Conservation (phyloP, 345 rosid genomes). For the Balakata baccata region DNA sequence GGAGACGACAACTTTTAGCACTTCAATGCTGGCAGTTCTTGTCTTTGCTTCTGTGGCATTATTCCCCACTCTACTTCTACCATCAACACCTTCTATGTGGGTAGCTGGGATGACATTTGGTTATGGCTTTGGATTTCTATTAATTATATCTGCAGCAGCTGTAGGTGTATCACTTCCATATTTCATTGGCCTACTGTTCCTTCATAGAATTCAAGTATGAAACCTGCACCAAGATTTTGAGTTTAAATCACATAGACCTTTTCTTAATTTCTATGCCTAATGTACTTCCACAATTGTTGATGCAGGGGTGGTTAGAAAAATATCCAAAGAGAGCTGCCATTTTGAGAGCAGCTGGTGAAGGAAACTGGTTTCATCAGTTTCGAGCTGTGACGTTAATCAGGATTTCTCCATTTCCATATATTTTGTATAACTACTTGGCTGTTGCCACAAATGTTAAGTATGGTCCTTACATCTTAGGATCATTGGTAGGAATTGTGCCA, state of each 20-base stretch:
- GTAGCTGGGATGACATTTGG: conserved; percentile 96
- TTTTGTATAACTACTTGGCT: conserved; percentile 87
- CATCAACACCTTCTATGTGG: conserved; percentile 99
- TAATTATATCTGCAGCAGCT: conserved; percentile 59
- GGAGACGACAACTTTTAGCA: conserved; percentile 81
- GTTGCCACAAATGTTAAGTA: conserved; percentile 82
- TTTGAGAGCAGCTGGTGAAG: conserved; percentile 85
- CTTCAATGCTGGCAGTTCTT: conserved; percentile 68
- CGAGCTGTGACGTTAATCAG: conserved; percentile 84
- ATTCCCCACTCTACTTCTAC: conserved; percentile 78
- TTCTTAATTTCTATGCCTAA: neutral
- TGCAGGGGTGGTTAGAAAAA: conserved; percentile 82
- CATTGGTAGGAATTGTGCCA: conserved; percentile 84
- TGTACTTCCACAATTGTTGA: conserved; percentile 1
- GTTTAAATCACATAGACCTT: neutral
- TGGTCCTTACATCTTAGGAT: conserved; percentile 82
- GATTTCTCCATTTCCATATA: conserved; percentile 95
- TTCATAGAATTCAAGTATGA: conserved; percentile 74
- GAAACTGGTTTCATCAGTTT: conserved; percentile 94
- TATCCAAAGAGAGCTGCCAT: conserved; percentile 91
- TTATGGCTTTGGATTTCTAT: conserved; percentile 82
- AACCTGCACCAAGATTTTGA: conserved; percentile 12
- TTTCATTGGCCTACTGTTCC: conserved; percentile 79
- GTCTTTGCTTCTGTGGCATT: conserved; percentile 79
- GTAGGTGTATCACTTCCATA: conserved; percentile 90